These are phyloP conservation scores for Colletotrichum echinochloae DNA, from an alignment of 2,329 filamentous ascomycete genomes.

Conservation along the genomic window DNA sequence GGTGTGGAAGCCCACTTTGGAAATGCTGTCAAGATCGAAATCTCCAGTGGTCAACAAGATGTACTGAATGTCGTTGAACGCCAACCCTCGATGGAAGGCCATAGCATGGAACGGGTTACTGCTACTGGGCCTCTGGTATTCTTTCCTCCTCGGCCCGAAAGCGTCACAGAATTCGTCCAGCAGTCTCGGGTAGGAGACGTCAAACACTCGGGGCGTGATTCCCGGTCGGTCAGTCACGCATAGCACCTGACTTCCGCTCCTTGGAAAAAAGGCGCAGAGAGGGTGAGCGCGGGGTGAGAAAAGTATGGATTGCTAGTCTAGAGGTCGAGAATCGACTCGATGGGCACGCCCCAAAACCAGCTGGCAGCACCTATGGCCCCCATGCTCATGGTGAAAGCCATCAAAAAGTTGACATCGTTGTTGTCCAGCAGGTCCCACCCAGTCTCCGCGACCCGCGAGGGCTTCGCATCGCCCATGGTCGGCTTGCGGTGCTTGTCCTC, in stretches of 20 bases:
- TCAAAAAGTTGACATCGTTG: conserved; percentile 93
- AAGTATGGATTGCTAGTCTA: conserved; percentile 11
- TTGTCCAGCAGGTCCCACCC: conserved; percentile 86
- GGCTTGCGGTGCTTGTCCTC: conserved; percentile 62
- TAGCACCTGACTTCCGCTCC: not conserved
- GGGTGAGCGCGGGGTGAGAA: too few species aligned
- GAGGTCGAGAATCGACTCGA: conserved; percentile 54
- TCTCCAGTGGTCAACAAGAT: not conserved
- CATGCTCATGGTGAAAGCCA: conserved; percentile 86
- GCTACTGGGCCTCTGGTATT: too few species aligned
- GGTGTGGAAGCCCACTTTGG: not conserved
- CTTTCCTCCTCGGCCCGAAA: too few species aligned
- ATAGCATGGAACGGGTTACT: too few species aligned
- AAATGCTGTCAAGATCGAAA: not conserved
- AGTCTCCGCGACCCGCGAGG: conserved; percentile 74
- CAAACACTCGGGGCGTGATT: not conserved
- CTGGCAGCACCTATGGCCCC: conserved; percentile 76
- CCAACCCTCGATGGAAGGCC: not conserved
- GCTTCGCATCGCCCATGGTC: conserved; percentile 66
- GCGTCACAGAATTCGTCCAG: too few species aligned
- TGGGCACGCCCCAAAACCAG: conserved; percentile 70
- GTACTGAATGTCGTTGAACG: not conserved
- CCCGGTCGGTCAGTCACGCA: not conserved
- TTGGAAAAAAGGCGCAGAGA: not conserved
- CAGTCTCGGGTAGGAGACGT: too few species aligned